Evolutionary conservation across 1,284 basidiomycete genomes (phyloP).

Genomic region (Ustilago loliicola): DNA sequence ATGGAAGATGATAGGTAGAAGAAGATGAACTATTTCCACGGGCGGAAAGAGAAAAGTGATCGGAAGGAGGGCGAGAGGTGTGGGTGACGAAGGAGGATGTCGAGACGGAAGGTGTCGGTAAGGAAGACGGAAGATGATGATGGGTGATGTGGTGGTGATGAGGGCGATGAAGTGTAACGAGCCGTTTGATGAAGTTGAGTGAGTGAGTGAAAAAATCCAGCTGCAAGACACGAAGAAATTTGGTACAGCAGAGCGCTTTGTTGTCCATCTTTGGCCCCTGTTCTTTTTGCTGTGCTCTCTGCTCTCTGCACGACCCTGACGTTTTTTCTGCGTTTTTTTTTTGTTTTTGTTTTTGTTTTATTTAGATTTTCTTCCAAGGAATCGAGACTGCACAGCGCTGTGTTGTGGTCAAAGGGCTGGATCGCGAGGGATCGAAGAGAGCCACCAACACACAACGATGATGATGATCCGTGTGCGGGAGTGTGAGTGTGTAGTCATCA

Average conservation of each 20-base stretch:
- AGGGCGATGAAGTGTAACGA: slow-evolving; percentile 3
- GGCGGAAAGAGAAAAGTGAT: slow-evolving; percentile 1
- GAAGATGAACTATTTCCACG: slow-evolving; percentile 7
- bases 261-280: not conserved
- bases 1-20: slow-evolving; percentile 11
- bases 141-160: slow-evolving; percentile 8
- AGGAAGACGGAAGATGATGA: slow-evolving; percentile 21
- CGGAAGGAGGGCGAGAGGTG: slow-evolving; percentile 14
- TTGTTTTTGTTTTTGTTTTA: slow-evolving; percentile 3
- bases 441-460: slow-evolving; percentile 2
- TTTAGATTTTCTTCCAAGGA: not conserved
- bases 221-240: not conserved
- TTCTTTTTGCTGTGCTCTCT: no score
- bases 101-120: slow-evolving; percentile 16
- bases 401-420: slow-evolving; percentile 1
- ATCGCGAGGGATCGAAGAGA: not conserved
- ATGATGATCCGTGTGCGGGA: slow-evolving; percentile 6
- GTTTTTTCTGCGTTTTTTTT: slow-evolving; percentile 5
- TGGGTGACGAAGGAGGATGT: slow-evolving; percentile 5
- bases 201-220: slow-evolving; percentile 9
- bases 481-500: slow-evolving; percentile 6
- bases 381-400: not conserved
- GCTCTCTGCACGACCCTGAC: slow-evolving; percentile 20
- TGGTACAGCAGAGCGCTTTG: slow-evolving; percentile 31
- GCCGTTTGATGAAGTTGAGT: slow-evolving; percentile 2